Evolutionary conservation across 371 early-diverging fungal species (phyloP), one percentile per base, ranked within the genome.

Genomic region (Capillidium heterosporum): DNA sequence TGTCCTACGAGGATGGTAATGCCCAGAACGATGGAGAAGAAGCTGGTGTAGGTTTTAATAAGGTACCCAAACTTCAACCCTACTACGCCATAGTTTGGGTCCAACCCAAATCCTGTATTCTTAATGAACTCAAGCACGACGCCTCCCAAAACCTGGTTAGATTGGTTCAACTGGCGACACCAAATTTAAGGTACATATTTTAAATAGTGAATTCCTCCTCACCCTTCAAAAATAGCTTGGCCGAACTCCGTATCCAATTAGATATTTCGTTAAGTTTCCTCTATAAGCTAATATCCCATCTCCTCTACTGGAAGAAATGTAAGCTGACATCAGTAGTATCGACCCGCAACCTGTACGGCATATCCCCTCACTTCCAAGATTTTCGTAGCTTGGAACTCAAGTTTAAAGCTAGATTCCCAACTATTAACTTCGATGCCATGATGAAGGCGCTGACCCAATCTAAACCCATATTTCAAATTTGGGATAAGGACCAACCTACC

Each of bases 221-320:
- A n/a, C n/a, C n/a, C n/a, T n/a, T n/a, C n/a, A n/a, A 35, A 7
- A 35, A 26, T 61, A 83, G 84, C 43, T 71, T 95, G 35, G 81
- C 86, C 23, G 82, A 87, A 58, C 69, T 95, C 19, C 87, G 87
- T 65, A 63, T 82, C 11, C 64, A 81, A 19, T 63, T 92, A 13
- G 88, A 89, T 63, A 91, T 92, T 63, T 89, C 93, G 1, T 71
- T 90, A 46, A 84, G 90, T 0, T 91, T 91, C 58, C 77, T 95
- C 1, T 92, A 87, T 63, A 75, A 85, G 1, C 60, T 88, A 24
- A 90, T 85, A 8, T 86, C 91, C 0, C 94, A 95, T 66, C 68
- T 95, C 32, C 83, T 91, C 40, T 89, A 84, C 62, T 93, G 94
- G 93, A 64, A 77, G 43, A 85, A 87, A 59, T 93, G 92, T 2